A percentile compares a stretch with the other conserved stretches of the same genome.
phyloP scores from a whole-genome alignment of 2,329 filamentous ascomycete genomes.

The Elsinoe batatas region DNA sequence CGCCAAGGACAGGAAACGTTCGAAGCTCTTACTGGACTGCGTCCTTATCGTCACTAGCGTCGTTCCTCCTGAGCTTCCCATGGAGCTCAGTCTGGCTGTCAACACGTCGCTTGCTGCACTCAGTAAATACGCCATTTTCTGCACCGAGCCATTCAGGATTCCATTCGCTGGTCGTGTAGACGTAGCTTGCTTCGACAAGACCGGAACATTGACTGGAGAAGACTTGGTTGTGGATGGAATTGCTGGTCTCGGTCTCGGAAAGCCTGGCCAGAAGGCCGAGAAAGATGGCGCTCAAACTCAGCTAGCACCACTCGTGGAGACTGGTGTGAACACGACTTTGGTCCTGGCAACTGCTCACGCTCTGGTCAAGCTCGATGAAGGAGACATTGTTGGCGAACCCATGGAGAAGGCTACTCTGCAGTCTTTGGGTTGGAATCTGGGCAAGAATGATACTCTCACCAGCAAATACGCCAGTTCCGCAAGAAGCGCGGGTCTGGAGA shows the following conservation, averaged over 20 bases:
- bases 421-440: conserved; percentile 87
- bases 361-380: conserved; percentile 90
- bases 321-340: conserved; percentile 73
- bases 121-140: conserved; percentile 94
- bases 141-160: conserved; percentile 96
- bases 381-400: conserved; percentile 92
- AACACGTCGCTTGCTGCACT: conserved; percentile 94
- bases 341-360: conserved; percentile 93
- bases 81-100: conserved; percentile 95
- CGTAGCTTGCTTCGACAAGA: conserved; percentile 97
- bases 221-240: conserved; percentile 96
- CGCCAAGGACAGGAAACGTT: conserved; percentile 85
- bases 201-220: conserved; percentile 90
- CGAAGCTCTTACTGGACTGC: conserved; percentile 93
- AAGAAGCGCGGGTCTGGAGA: conserved; percentile 34
- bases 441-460: conserved; percentile 73
- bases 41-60: conserved; percentile 96
- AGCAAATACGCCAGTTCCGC: conserved; percentile 49
- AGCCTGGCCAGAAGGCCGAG: conserved; percentile 57
- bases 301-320: conserved; percentile 60
- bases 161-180: conserved; percentile 93
- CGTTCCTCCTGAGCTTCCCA: conserved; percentile 93
- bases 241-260: conserved; percentile 70
- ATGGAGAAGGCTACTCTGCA: conserved; percentile 96
- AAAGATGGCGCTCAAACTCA: conserved; percentile 73